These are phyloP conservation scores for Suhomyces emberorum DNA, from an alignment of 805 yeast genomes.

Conservation along the genomic window DNA sequence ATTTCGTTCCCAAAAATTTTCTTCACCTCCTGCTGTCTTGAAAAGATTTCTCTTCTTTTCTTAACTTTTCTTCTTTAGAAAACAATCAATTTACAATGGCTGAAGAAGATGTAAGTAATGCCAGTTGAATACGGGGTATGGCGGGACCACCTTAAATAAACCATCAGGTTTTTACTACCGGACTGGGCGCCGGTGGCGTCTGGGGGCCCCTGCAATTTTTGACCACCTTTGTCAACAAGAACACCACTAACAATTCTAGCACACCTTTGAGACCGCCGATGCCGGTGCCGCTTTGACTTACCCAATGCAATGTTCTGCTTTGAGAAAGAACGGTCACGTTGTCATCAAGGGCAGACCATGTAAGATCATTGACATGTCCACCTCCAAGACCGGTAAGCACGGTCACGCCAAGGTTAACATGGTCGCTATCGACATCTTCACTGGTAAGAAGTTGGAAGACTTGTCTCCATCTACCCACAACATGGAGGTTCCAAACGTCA, in stretches of 20 bases:
- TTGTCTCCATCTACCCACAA: slow-evolving; percentile 99
- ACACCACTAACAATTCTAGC: slow-evolving; percentile 44
- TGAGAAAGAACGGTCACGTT: slow-evolving; percentile 99
- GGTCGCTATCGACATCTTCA: slow-evolving; percentile 98
- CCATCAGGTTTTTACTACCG: too few species aligned
- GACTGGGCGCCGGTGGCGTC: not conserved
- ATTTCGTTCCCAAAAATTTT: slow-evolving; percentile 14
- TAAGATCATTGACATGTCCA: slow-evolving; percentile 99
- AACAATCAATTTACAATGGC: slow-evolving; percentile 25
- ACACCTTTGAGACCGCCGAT: slow-evolving; percentile 94
- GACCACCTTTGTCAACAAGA: too few species aligned
- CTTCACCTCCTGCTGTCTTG: slow-evolving; percentile 12
- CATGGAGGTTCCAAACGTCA: slow-evolving; percentile 98
- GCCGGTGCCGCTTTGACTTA: slow-evolving; percentile 98
- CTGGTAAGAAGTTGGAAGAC: slow-evolving; percentile 99
- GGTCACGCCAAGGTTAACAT: slow-evolving; percentile 99
- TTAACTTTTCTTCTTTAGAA: slow-evolving; percentile 7
- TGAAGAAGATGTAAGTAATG: slow-evolving; percentile 40
- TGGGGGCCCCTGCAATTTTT: not conserved
- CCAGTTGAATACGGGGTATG: too few species aligned
- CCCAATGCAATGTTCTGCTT: slow-evolving; percentile 99
- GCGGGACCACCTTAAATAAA: too few species aligned
- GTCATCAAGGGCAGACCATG: slow-evolving; percentile 99
- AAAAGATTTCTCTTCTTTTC: slow-evolving; percentile 14
- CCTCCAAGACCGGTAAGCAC: slow-evolving; percentile 99